phyloP scores from a whole-genome alignment of 768 basidiomycete species.

The Fomitopsis pulvina region DNA sequence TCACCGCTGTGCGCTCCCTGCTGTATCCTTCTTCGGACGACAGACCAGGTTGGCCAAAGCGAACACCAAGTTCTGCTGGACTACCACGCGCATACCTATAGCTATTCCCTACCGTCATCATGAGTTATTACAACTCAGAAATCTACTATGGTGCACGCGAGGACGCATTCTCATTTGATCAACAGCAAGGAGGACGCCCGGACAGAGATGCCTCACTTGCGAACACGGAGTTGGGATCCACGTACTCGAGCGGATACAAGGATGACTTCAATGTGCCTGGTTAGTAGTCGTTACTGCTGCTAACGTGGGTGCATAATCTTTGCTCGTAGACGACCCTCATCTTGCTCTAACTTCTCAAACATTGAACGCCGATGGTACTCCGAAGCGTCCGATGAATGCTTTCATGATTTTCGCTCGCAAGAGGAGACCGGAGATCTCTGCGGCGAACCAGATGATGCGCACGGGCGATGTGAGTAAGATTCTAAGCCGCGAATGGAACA shows the following conservation, averaged over 20 bases:
- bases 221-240: conserved; percentile 38
- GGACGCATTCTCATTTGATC: not conserved
- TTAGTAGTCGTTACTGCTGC: conserved; percentile 1
- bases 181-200: conserved; percentile 4
- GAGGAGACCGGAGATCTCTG: conserved; percentile 75
- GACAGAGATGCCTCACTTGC: conserved; percentile 39
- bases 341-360: conserved; percentile 65
- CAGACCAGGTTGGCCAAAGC: too few relatives aligned
- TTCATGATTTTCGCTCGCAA: conserved; percentile 91
- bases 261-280: conserved; percentile 15
- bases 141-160: conserved; percentile 1
- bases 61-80: too few relatives aligned
- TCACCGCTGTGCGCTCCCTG: not conserved
- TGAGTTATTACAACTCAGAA: conserved; percentile 20
- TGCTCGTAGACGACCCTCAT: conserved; percentile 31
- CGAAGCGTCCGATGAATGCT: conserved; percentile 89
- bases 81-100: too few relatives aligned
- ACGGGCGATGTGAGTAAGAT: conserved; percentile 90
- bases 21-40: not conserved
- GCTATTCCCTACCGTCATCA: too few relatives aligned
- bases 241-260: conserved; percentile 7
- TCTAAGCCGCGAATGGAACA: conserved; percentile 79
- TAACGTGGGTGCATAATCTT: not conserved
- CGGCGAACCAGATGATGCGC: conserved; percentile 85
- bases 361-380: conserved; percentile 81